Percentiles rank a stretch among this genome's conserved stretches.
phyloP scores from a whole-genome alignment of 768 basidiomycete genomes.

The Serendipita sp. region DNA sequence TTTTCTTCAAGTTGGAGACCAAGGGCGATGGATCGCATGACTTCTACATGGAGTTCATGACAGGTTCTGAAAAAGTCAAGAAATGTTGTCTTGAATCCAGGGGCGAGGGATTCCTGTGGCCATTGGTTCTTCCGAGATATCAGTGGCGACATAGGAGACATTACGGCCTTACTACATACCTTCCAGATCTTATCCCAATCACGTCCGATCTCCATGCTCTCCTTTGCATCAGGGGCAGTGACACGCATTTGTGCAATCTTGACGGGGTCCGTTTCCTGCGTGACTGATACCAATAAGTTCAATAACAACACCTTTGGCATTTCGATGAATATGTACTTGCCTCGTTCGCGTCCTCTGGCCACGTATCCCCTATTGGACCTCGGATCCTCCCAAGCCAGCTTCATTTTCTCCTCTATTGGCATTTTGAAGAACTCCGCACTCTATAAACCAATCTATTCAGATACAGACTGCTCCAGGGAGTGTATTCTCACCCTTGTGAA shows the following conservation, averaged over 20 bases:
- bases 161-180: not conserved
- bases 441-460: constrained; percentile 22
- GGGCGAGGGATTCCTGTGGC: constrained; percentile 47
- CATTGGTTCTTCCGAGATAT: constrained; percentile 41
- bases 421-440: constrained; percentile 62
- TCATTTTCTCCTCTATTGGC: constrained; percentile 45
- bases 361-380: constrained; percentile 79
- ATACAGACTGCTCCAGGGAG: constrained; percentile 9
- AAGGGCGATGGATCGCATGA: constrained; percentile 78
- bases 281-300: constrained; percentile 1
- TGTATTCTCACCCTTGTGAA: constrained; percentile 41
- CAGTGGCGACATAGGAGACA: not conserved
- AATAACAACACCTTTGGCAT: not conserved
- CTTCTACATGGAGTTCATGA: constrained; percentile 53
- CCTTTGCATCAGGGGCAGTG: constrained; percentile 67
- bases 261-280: constrained; percentile 20
- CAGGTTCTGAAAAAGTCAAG: constrained; percentile 64
- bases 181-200: constrained; percentile 66
- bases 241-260: constrained; percentile 63
- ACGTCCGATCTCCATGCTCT: constrained; percentile 78
- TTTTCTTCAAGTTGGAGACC: constrained; percentile 56
- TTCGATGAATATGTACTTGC: constrained; percentile 20
- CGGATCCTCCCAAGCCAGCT: constrained; percentile 71
- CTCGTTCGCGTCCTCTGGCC: constrained; percentile 57
- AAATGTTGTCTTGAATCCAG: constrained; percentile 58